Conservation (phyloP, 768 basidiomycete species). For the Gymnopilus dilepis region DNA sequence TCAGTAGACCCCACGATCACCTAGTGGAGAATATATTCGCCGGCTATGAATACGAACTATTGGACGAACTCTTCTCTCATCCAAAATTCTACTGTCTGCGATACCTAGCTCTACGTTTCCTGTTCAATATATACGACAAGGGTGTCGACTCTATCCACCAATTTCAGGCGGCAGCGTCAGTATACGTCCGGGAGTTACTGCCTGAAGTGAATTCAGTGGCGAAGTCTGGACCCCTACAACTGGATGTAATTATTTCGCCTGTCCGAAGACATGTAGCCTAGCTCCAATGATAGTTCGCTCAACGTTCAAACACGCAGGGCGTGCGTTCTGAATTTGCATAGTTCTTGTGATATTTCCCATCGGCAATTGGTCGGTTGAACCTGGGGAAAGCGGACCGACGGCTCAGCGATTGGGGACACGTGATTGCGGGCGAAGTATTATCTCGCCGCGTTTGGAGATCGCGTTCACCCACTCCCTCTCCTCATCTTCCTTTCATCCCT, state of each 20-base stretch:
- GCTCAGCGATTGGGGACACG: constrained; percentile 27
- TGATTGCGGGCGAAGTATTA: constrained; percentile 27
- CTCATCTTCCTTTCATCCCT: constrained; percentile 28
- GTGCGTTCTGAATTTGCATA: too few species aligned
- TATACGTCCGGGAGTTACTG: constrained; percentile 4
- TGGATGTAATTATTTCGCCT: constrained; percentile 9
- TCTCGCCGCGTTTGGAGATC: constrained; percentile 19
- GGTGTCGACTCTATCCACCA: not conserved
- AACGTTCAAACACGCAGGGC: too few species aligned
- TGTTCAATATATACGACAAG: constrained; percentile 7
- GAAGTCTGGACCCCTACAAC: not conserved
- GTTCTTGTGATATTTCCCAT: not conserved
- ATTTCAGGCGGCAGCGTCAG: constrained; percentile 3
- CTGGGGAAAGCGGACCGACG: constrained; percentile 16
- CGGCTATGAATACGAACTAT: constrained; percentile 9
- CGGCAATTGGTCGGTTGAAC: not conserved
- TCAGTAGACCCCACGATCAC: not conserved
- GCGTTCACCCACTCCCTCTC: constrained; percentile 22
- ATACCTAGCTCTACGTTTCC: constrained; percentile 5
- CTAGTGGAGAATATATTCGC: constrained; percentile 12
- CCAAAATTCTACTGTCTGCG: constrained; percentile 12
- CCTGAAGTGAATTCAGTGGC: constrained; percentile 1
- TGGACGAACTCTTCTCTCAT: constrained; percentile 17
- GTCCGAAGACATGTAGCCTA: not conserved
- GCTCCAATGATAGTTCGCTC: too few species aligned